phyloP scores from a whole-genome alignment of 306 rosid species.

The Trifolium dubium region DNA sequence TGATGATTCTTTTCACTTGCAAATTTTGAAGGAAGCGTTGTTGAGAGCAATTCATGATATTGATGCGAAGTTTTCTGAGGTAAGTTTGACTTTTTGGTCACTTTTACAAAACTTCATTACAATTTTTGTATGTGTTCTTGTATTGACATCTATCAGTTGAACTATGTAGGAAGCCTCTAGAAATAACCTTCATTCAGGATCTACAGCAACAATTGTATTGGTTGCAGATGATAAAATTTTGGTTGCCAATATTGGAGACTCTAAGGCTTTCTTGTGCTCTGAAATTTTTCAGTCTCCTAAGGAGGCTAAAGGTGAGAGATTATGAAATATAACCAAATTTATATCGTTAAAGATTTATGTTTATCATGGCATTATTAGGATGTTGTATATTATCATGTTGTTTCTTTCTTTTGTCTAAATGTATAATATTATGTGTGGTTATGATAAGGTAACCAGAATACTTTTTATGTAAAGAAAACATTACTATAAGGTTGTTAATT shows the following conservation, averaged over 20 bases:
- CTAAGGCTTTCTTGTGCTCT: slow-evolving; percentile 90
- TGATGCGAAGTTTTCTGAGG: slow-evolving; percentile 88
- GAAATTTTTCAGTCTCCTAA: slow-evolving; percentile 72
- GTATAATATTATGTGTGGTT: slow-evolving; percentile 21
- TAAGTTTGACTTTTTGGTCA: slow-evolving; percentile 45
- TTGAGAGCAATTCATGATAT: slow-evolving; percentile 86
- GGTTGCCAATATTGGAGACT: slow-evolving; percentile 97
- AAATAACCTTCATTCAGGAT: slow-evolving; percentile 68
- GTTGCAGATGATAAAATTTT: slow-evolving; percentile 85
- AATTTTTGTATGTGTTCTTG: slow-evolving; percentile 25
- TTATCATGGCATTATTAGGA: slow-evolving; percentile 27
- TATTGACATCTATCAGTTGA: slow-evolving; percentile 53
- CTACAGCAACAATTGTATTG: slow-evolving; percentile 80
- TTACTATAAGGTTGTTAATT: slow-evolving; percentile 38
- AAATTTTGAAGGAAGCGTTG: slow-evolving; percentile 89
- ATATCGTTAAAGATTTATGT: slow-evolving; percentile 5
- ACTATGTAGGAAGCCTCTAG: slow-evolving; percentile 82
- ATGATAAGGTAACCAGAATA: slow-evolving; percentile 2
- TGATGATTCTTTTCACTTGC: slow-evolving; percentile 81
- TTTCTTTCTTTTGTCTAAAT: slow-evolving; percentile 15
- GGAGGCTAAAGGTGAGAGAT: slow-evolving; percentile 86
- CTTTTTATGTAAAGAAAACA: slow-evolving; percentile 40
- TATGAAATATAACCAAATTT: slow-evolving; percentile 28
- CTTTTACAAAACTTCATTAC: slow-evolving; percentile 26
- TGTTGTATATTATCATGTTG: slow-evolving; percentile 12